Base-by-base conservation (phyloP, 495 filamentous ascomycete genomes). In the Pseudevernia furfuracea region DNA sequence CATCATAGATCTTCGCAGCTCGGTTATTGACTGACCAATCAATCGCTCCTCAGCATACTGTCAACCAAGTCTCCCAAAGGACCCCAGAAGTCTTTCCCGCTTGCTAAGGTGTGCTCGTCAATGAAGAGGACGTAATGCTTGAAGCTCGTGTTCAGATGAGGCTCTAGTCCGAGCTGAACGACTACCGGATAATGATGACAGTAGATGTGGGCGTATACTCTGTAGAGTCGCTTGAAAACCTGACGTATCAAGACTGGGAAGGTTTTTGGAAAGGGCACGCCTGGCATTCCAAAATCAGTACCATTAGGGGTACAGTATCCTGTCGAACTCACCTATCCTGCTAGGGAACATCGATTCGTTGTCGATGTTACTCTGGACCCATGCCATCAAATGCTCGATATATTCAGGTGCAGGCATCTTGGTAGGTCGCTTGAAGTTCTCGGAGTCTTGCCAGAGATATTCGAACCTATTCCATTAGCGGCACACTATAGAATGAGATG, bases 111-210 rank as follows among this genome's bases (percentile, higher is more conserved):
- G 76, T 96, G 92, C 81, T 96, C 92, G 72, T 97, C 89, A 68
- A 97, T 91, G 78, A 97, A 97, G 53, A 97, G 82, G 61, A 96
- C 94, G 72, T 97, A 98, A 74, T 98, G 94, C 82, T 98, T 98
- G 84, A 98, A 98, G 79, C 89, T 94, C 56, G 94, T 98, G 78
- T 98, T 98, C 69, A 98, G 85, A 77, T 98, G 94, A 41, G 94
- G 92, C 77, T 98, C 94, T 62, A 98, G 82, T 37, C 94, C 94
- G 36, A 98, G 85, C 68, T 96, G 92, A 38, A 96, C 87, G 59
- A 98, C 87, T 53, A 98, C 94, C 21, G 92, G 92, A 76, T 98
- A 98, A 78, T 98, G 94, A 75, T 98, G 94, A 82, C 94, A 98
- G 82, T 98, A 98, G 70, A 98, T 96, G 76, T 98, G 94, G 44